phyloP scores from a whole-genome alignment of 2,329 filamentous ascomycete species.

The Colletotrichum simmondsii region DNA sequence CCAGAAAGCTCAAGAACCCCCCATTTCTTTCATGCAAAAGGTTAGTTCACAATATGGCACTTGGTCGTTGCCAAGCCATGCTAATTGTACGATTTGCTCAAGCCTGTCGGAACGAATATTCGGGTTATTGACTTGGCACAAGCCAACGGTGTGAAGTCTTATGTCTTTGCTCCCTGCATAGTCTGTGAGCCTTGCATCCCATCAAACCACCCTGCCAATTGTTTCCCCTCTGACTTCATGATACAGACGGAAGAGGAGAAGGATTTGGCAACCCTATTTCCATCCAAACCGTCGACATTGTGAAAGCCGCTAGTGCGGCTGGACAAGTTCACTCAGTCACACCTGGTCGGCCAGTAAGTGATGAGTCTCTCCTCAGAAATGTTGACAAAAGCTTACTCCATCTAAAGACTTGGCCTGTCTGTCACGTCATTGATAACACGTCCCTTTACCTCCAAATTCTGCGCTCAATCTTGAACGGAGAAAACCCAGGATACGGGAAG shows the following conservation, averaged over 20 bases:
- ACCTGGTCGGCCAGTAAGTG: background rate
- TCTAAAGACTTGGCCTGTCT: constrained; percentile 61
- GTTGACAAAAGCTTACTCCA: background rate
- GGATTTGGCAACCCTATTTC: background rate
- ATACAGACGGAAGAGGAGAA: background rate
- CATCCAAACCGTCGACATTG: background rate
- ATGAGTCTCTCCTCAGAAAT: background rate
- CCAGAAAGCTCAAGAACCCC: background rate
- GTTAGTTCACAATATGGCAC: background rate
- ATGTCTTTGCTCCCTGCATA: constrained; percentile 65
- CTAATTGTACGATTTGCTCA: too few relatives aligned
- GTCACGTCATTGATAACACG: constrained; percentile 59
- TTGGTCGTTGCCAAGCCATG: background rate
- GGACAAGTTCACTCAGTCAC: background rate
- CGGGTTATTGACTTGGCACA: constrained; percentile 55
- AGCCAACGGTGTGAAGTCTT: constrained; percentile 54
- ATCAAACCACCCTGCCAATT: background rate
- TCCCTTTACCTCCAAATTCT: constrained; percentile 57
- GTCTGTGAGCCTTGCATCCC: constrained; percentile 50
- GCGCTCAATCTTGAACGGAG: constrained; percentile 52
- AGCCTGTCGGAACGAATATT: constrained; percentile 54
- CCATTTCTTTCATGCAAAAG: background rate
- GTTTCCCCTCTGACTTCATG: background rate
- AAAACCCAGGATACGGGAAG: constrained; percentile 50
- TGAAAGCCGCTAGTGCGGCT: background rate